phyloP scores from a whole-genome alignment of 148 eudicot genomes.

The Camellia lanceoleosa region DNA sequence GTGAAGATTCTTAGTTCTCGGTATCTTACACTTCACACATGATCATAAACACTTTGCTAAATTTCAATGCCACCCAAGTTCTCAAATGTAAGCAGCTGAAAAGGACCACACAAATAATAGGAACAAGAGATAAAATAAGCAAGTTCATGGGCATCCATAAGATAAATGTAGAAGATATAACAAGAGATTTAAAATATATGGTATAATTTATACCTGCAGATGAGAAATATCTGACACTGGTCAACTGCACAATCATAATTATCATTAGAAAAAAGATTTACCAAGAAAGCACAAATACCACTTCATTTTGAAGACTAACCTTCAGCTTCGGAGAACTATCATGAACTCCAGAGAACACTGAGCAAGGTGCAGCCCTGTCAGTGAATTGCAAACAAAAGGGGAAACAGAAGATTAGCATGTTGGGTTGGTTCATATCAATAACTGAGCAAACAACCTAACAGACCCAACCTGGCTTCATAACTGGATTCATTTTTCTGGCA shows the following conservation, averaged over 20 bases:
- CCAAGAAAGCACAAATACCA: slow-evolving; percentile 6
- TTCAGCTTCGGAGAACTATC: slow-evolving; percentile 37
- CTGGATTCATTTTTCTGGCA: neutral
- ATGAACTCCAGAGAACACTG: slow-evolving; percentile 30
- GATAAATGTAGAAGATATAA: neutral
- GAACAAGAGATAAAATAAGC: neutral
- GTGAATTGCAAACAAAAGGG: slow-evolving; percentile 1
- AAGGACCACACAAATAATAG: neutral
- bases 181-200: neutral
- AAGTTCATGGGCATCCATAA: neutral
- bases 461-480: neutral
- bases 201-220: slow-evolving; percentile 49
- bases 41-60: neutral
- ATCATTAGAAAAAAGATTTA: slow-evolving; percentile 4
- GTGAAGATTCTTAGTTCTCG: neutral
- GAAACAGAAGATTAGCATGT: slow-evolving; percentile 14
- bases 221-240: slow-evolving; percentile 47
- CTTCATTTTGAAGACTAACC: slow-evolving; percentile 41
- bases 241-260: slow-evolving; percentile 42
- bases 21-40: neutral
- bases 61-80: neutral
- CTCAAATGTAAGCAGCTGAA: neutral
- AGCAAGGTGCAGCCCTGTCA: slow-evolving; percentile 47
- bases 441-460: neutral
- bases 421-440: neutral